Evolutionary conservation across 1,284 basidiomycete genomes (phyloP), one percentile per base, ranked within the genome.

Genomic region (Apiotrichum akiyoshidainum): DNA sequence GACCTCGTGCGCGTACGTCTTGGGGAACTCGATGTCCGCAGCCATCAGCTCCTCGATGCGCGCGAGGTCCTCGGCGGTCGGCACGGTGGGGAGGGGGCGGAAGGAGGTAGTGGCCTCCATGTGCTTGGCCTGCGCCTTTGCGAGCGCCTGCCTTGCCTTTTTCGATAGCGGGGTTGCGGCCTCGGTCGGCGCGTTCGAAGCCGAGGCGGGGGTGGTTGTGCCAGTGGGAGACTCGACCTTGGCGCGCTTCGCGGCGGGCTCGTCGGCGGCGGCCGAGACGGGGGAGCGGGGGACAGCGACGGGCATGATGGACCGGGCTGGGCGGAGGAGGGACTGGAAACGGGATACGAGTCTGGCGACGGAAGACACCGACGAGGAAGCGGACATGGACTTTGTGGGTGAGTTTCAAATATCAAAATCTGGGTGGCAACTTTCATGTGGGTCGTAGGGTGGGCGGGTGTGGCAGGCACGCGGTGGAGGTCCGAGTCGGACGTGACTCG

Each of bases 1-100:
- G 26, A 77, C 37, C 57, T 73, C 71, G 37, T 66, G 58, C 5
- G 65, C 62, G 51, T 79, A 77, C 13, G 50, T 56, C 54, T 65
- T 70, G 4, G 47, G 26, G 21, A 54, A 49, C 58, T 77, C 75
- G 46, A 77, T 51, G 9, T 73, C 68, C 17, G 63, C 39, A 0
- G 22, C 34, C 74, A 79, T 78, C 34, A 70, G 57, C 37, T 58
- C 63, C 49, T 67, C 68, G 12, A 58, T 35, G 4, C 22, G 35
- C 2, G 54, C 57, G 3, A 54, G 41, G 6, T 56, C 42, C 14
- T 57, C 58, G 9, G 46, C 12, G 14, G 55, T 50, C 22, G 52
- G 57, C 44, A 37, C 21, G 14, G 22, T 33, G 13, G 13, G 14
- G 31, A 42, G 51, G 9, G 51, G 51, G 35, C 34, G 47, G 35